Base-by-base conservation (phyloP, 306 rosid species). In the Hippophae tibetana region DNA sequence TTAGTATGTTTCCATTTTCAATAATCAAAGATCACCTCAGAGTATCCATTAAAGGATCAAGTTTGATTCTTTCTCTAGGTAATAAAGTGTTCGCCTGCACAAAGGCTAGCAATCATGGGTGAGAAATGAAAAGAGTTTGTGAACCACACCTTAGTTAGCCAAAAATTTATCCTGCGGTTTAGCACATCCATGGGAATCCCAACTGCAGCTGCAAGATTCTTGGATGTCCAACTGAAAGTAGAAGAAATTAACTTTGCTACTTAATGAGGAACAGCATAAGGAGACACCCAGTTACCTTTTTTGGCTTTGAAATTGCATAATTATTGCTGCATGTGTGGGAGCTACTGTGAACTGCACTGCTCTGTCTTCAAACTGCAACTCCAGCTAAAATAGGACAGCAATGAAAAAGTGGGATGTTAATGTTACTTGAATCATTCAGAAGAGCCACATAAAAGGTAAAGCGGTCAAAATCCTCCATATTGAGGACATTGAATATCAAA, bases 301-400 rank as follows among this genome's bases (percentile, higher is more conserved):
- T 78, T 83, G 81, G 57, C 85, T 82, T 78, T 87, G 96, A 72
- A 90, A 90, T 51, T 81, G 83, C 89, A 87, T 83, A 57, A 87
- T 78, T 56, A 85, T 87, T 48, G 89, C 87, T 59, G 98, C 96
- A 64, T 85, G 96, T 43, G 85, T 71, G 26, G 98, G 96, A 63
- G 87, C 76, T 18, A 92, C 95, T 14, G 78, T 78, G 72, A 92
- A 92, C 76, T 71, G 92, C 73, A 87, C 56, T 75, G 59, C 82
- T 76, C 88, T 83, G 69, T 87, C 96, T 71, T 87, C 87, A 76
- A 92, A 87, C 71, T 85, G 92, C 84, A 92, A 76, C 77, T 92
- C 96, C 83, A 92, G 71, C 98, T 92, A 46, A 42, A 71, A 59
- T 50, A 50, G 65, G 67, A 69, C 38, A 59, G 8, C 41, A 50